These are phyloP conservation scores for Lasiosphaeris hirsuta DNA, from an alignment of 495 filamentous ascomycete genomes.

Conservation along the genomic window DNA sequence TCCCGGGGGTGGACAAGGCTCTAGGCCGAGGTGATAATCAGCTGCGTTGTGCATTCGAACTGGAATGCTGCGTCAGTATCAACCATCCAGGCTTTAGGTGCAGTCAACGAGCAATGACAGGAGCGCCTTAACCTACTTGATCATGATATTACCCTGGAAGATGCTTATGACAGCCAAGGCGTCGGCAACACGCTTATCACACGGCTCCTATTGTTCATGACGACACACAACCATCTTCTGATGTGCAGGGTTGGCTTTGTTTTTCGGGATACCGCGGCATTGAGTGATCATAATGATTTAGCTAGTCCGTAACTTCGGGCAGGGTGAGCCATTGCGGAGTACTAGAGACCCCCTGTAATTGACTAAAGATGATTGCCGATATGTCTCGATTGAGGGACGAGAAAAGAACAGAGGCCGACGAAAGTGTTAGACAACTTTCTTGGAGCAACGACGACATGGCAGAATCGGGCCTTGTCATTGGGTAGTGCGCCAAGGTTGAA, in stretches of 20 bases:
- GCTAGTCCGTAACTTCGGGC: too few species aligned
- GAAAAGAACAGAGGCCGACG: too few species aligned
- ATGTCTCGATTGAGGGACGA: too few species aligned
- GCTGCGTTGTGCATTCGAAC: background rate
- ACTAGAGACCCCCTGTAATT: too few species aligned
- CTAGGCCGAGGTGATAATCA: background rate
- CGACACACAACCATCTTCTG: background rate
- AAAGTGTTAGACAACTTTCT: too few species aligned
- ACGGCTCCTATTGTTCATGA: background rate
- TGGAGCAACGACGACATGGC: too few species aligned
- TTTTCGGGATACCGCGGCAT: too few species aligned
- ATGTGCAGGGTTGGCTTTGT: background rate
- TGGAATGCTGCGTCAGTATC: background rate
- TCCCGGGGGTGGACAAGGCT: background rate
- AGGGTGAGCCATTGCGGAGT: too few species aligned
- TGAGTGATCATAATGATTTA: too few species aligned
- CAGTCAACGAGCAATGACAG: background rate
- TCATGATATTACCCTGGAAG: background rate
- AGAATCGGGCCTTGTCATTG: too few species aligned
- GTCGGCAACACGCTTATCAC: background rate
- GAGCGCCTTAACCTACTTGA: background rate
- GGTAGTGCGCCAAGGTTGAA: too few species aligned
- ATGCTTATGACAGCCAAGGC: background rate
- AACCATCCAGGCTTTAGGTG: background rate
- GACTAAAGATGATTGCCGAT: too few species aligned